Evolutionary conservation across 345 rosid species (phyloP).

Genomic region (Nasturtium officinale): DNA sequence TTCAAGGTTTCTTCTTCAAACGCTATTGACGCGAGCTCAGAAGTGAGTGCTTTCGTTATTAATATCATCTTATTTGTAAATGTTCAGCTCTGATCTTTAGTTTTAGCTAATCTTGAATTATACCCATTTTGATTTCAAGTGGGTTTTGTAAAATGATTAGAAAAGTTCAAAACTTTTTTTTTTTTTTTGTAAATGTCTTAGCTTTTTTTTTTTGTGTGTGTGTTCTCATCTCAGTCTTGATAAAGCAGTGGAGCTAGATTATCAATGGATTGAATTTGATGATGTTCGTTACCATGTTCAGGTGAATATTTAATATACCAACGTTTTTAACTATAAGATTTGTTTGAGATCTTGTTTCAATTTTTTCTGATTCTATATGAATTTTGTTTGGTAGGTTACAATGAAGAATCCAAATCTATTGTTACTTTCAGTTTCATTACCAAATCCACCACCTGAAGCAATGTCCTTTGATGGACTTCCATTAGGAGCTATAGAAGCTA

Average conservation of each 20-base stretch:
- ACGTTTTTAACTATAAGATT: neutral
- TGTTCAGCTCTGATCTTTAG: neutral
- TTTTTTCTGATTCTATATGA: conserved; percentile 9
- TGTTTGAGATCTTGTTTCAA: conserved; percentile 1
- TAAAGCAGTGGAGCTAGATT: conserved; percentile 85
- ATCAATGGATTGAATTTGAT: conserved; percentile 92
- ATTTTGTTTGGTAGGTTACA: conserved; percentile 57
- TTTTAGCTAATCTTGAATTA: neutral
- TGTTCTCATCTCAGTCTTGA: conserved; percentile 71
- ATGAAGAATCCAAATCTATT: conserved; percentile 80
- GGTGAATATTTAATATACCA: conserved; percentile 47
- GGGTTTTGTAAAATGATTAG: conserved; percentile 10
- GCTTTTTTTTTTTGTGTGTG: neutral
- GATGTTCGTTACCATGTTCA: conserved; percentile 93
- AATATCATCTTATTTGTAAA: neutral
- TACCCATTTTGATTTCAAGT: neutral
- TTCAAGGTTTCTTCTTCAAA: conserved; percentile 92
- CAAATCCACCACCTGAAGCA: conserved; percentile 84
- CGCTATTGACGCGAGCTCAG: conserved; percentile 70
- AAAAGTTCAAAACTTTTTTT: conserved; percentile 13
- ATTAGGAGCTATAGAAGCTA: conserved; percentile 90
- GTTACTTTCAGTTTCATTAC: conserved; percentile 79
- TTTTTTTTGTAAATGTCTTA: neutral
- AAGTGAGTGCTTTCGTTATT: conserved; percentile 49
- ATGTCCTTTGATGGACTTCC: conserved; percentile 85